These are phyloP conservation scores for Paraphoma sp. DNA, from an alignment of 2,329 filamentous ascomycete genomes.

Conservation along the genomic window DNA sequence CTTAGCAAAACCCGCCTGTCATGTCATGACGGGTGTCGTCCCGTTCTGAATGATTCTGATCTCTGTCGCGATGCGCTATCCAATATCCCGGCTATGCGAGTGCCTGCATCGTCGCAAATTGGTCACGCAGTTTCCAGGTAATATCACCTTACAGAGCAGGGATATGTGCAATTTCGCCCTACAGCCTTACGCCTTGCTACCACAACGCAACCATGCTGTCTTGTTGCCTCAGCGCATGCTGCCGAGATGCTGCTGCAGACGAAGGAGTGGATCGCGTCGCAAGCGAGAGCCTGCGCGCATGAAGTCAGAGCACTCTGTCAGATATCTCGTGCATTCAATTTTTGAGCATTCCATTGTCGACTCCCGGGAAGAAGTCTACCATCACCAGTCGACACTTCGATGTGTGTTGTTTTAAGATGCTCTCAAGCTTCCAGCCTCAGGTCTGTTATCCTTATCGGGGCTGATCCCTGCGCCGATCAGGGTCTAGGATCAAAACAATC, in stretches of 20 bases:
- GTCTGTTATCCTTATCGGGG: conserved; percentile 13
- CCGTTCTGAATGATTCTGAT: neutral
- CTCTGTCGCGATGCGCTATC: neutral
- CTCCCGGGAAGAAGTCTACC: no score
- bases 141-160: neutral
- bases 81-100: neutral
- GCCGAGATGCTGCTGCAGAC: no score
- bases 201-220: no score
- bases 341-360: no score
- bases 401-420: neutral
- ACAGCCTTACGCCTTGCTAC: neutral
- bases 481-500: conserved; percentile 5
- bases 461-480: conserved; percentile 3
- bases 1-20: no score
- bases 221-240: no score
- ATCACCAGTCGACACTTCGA: neutral
- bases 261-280: no score
- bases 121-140: neutral
- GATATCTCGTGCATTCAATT: no score
- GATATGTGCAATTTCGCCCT: neutral
- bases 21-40: neutral
- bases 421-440: neutral
- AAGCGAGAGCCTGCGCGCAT: no score
- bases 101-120: neutral
- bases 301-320: no score